These are phyloP conservation scores for Penicillium ochrochloron DNA, from an alignment of 495 filamentous ascomycete species.

Conservation along the genomic window DNA sequence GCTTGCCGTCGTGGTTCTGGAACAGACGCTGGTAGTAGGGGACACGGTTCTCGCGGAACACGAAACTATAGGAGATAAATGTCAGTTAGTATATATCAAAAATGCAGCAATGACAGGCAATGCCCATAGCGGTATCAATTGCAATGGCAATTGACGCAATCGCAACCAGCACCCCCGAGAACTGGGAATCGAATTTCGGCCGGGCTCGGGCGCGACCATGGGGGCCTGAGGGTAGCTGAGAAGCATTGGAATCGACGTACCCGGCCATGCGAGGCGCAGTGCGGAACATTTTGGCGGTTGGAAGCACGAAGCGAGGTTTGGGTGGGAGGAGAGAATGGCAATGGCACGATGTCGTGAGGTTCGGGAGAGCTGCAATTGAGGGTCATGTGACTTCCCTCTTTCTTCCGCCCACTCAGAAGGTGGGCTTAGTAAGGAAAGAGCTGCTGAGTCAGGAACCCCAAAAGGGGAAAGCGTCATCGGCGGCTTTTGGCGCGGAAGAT, in stretches of 20 bases:
- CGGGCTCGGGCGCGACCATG: conserved; percentile 19
- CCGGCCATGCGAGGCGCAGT: conserved; percentile 53
- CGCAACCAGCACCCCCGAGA: conserved; percentile 13
- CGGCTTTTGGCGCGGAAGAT: conserved; percentile 9
- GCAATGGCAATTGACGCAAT: conserved; percentile 23
- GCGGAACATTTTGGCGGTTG: conserved; percentile 53
- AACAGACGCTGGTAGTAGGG: conserved; percentile 81
- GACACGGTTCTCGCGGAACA: conserved; percentile 87
- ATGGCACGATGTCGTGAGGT: conserved; percentile 44
- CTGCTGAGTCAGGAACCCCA: conserved; percentile 20
- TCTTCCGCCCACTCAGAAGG: conserved; percentile 39
- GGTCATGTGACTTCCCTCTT: conserved; percentile 43
- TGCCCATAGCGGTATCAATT: conserved; percentile 18
- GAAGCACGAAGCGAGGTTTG: conserved; percentile 33
- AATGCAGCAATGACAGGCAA: neutral
- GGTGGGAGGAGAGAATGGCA: conserved; percentile 31
- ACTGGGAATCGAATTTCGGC: conserved; percentile 27
- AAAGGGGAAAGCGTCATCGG: conserved; percentile 32
- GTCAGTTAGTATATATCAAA: conserved; percentile 19
- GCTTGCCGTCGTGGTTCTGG: conserved; percentile 78
- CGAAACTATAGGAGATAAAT: conserved; percentile 50
- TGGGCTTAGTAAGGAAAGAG: conserved; percentile 30
- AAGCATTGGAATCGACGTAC: conserved; percentile 36
- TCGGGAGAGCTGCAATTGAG: conserved; percentile 32
- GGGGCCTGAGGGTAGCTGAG: neutral